A percentile compares a stretch with the other conserved stretches of the same genome.
Conservation (phyloP, 805 yeast genomes). For the Starmerella asiatica region DNA sequence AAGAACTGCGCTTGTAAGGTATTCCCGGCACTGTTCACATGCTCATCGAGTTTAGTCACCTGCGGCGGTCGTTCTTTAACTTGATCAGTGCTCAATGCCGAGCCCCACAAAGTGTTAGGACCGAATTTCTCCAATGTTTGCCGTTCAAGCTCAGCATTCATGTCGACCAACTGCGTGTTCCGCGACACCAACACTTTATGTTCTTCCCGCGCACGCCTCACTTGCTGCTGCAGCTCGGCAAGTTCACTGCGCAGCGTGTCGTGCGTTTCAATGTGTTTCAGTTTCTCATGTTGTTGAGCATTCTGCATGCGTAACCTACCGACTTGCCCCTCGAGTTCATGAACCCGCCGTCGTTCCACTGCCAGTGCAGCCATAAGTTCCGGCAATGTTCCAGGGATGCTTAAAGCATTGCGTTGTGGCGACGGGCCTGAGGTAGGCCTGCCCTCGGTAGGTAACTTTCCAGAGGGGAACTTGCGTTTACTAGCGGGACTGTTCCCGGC, state of each 20-base stretch:
- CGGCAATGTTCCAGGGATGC: no score
- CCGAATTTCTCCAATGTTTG: constrained; percentile 27
- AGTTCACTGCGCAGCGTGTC: constrained; percentile 25
- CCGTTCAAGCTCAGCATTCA: constrained; percentile 28
- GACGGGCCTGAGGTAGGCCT: no score
- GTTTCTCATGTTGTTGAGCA: no score
- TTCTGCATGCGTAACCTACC: no score
- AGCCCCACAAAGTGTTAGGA: constrained; percentile 17
- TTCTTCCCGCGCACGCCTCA: constrained; percentile 25
- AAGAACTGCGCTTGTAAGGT: constrained; percentile 9
- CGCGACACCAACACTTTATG: constrained; percentile 23
- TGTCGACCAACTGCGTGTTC: constrained; percentile 28
- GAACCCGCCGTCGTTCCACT: no score
- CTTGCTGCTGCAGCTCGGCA: constrained; percentile 19
- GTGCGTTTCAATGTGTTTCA: no score
- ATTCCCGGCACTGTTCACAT: background rate
- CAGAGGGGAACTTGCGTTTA: no score
- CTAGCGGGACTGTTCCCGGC: no score
- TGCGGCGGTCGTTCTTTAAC: constrained; percentile 9
- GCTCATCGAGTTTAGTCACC: constrained; percentile 11
- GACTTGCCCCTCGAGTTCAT: no score
- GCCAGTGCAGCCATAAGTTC: constrained; percentile 16
- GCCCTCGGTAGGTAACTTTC: no score
- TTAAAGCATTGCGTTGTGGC: no score
- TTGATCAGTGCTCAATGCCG: background rate